Evolutionary conservation across 2,329 filamentous ascomycete genomes (phyloP), one percentile per base, ranked within the genome.

Genomic region (Pseudogymnoascus sp.): DNA sequence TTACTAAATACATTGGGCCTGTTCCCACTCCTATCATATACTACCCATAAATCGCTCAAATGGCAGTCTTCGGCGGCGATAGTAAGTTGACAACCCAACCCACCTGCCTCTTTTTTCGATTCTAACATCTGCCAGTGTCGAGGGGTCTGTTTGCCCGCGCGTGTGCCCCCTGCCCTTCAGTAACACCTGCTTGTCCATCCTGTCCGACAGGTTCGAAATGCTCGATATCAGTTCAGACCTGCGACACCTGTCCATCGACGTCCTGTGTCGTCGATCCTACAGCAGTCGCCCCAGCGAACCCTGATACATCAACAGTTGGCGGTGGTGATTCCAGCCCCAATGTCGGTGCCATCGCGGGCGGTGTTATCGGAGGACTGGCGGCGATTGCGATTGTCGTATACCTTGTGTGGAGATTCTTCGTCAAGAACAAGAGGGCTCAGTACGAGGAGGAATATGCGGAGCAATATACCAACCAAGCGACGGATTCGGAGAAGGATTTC

Each of bases 291-390:
- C 59, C 68, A 23, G 64, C 67, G 12, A 66, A 67, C 11, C 67
- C 70, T 33, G 64, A 61, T n/a, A 64, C 66, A 14, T 43, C 63
- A 38, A 45, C 66, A 16, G 58, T 60, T 4, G 71, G 75, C 4
- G 72, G 71, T n/a, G 71, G 73, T 12, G 67, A 68, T 25, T 77
- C 77, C 9, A 81, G 83, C 6, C 83, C 88, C 6, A 93, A 90
- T 68, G 80, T 88, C 1, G 93, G 93, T 43, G 90, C 91, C 35
- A 97, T 99, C 67, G 93, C 89, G 1, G 95, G 95, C 67, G 93
- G 93, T 67, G 92, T 97, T 8, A 79, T 97, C 45, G 95, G 92
- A 66, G 95, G 92, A 67, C 75, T 97, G 12, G 81, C 82, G n/a
- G 81, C 87, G 52, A 81, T 97, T 61, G 88, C 83, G n/a, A 76